Evolutionary conservation across 83 land plant species (phyloP).

Genomic region (Diphasiastrum complanatum): DNA sequence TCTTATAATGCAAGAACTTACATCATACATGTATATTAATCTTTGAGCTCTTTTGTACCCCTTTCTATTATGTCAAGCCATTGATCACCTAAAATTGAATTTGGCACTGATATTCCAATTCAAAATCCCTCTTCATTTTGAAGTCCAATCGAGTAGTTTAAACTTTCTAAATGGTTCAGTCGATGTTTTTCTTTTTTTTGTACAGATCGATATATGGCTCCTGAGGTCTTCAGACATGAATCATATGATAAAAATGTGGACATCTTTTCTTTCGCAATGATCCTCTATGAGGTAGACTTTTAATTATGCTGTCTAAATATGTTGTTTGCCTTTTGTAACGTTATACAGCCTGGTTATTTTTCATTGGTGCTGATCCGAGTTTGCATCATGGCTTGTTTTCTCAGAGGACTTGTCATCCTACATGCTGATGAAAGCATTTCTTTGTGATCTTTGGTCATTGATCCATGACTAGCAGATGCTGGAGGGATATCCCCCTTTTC

Average conservation of each 20-base stretch:
- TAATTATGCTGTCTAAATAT: background rate
- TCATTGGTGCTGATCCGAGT: background rate
- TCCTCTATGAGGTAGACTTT: conserved; percentile 67
- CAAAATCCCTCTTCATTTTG: no score
- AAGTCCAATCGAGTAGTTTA: conserved; percentile 2
- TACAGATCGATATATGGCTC: conserved; percentile 88
- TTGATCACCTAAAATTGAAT: no score
- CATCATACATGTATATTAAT: no score
- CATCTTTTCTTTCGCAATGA: conserved; percentile 95
- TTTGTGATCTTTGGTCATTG: background rate
- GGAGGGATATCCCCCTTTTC: conserved; percentile 69
- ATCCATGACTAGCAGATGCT: conserved; percentile 44
- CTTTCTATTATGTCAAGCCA: no score
- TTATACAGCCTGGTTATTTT: background rate
- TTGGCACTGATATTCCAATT: no score
- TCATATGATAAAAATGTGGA: conserved; percentile 83
- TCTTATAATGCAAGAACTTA: no score
- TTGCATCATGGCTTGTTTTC: background rate
- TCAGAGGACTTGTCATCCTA: no score
- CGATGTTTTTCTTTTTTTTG: background rate
- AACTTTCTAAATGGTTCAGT: background rate
- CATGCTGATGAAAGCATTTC: background rate
- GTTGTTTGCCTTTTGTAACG: background rate
- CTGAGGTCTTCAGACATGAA: conserved; percentile 79
- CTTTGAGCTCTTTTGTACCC: no score